phyloP scores from a whole-genome alignment of 306 rosid genomes.

The Pyrus communis region DNA sequence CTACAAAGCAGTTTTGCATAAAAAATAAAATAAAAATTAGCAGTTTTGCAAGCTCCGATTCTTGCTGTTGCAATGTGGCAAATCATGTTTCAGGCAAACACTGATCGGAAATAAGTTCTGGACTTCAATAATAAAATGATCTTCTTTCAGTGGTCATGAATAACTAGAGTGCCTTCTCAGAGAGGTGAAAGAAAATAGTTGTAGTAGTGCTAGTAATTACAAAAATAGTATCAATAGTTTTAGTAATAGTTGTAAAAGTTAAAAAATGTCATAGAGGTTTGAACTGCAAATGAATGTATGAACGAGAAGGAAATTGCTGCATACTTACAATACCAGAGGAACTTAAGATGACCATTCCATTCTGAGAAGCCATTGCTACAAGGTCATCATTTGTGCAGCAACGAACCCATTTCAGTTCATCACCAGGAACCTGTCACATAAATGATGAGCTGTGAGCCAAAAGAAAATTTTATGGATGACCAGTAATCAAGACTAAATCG shows the following conservation, averaged over 20 bases:
- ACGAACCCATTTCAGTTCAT: conserved; percentile 97
- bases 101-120: neutral
- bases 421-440: conserved; percentile 71
- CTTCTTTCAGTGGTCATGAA: neutral
- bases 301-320: neutral
- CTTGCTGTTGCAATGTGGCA: too few species aligned
- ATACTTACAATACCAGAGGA: conserved; percentile 66
- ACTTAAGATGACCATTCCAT: conserved; percentile 82
- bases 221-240: neutral
- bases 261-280: neutral
- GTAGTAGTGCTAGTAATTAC: neutral
- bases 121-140: neutral
- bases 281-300: neutral
- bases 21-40: neutral
- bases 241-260: neutral
- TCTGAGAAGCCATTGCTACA: conserved; percentile 96
- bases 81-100: neutral
- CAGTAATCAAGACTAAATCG: conserved; percentile 10
- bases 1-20: neutral
- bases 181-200: neutral
- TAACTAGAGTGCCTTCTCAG: neutral
- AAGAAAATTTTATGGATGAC: conserved; percentile 9
- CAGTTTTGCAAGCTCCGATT: neutral
- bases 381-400: conserved; percentile 78
- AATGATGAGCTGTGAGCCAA: conserved; percentile 21